Evolutionary conservation across 176 grass and related monocot species (phyloP).

Genomic region (Triticum dicoccoides): DNA sequence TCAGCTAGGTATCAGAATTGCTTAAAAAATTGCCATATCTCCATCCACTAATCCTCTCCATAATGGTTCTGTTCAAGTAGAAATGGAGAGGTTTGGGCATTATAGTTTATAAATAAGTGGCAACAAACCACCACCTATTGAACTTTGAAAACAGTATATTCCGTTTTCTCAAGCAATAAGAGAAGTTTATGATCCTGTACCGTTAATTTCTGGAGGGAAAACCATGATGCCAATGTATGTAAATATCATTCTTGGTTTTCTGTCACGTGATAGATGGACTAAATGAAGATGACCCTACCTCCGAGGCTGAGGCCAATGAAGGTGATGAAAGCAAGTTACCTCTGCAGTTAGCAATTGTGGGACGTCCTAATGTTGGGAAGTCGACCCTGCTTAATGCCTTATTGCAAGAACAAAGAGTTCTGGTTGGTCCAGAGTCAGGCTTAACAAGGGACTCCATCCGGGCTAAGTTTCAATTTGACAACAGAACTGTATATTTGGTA

Average conservation of each 20-base stretch:
- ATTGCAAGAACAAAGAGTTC: slow-evolving; percentile 92
- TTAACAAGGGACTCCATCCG: slow-evolving; percentile 96
- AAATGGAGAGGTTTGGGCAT: not conserved
- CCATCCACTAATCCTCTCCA: not conserved
- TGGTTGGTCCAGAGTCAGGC: slow-evolving; percentile 94
- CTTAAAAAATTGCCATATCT: slow-evolving; percentile 9
- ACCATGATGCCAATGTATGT: not conserved
- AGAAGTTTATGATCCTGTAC: not conserved
- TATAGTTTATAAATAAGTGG: slow-evolving; percentile 1
- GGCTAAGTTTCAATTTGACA: slow-evolving; percentile 84
- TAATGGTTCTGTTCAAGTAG: slow-evolving; percentile 9
- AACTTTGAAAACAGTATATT: not conserved
- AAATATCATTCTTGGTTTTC: slow-evolving; percentile 8
- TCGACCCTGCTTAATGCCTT: slow-evolving; percentile 90
- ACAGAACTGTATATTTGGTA: slow-evolving; percentile 91
- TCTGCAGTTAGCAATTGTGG: slow-evolving; percentile 91
- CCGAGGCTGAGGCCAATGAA: slow-evolving; percentile 39
- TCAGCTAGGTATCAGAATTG: not conserved
- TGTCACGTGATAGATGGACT: slow-evolving; percentile 54
- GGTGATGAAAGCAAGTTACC: slow-evolving; percentile 65
- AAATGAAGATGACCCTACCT: slow-evolving; percentile 42
- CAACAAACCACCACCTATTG: not conserved
- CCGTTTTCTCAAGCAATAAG: not conserved
- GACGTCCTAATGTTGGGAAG: slow-evolving; percentile 95
- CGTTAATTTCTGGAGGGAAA: not conserved